A percentile compares a stretch with the other conserved stretches of the same genome.
Evolutionary conservation across 2,329 filamentous ascomycete species (phyloP).

Genomic region (Fusarium mundagurra): DNA sequence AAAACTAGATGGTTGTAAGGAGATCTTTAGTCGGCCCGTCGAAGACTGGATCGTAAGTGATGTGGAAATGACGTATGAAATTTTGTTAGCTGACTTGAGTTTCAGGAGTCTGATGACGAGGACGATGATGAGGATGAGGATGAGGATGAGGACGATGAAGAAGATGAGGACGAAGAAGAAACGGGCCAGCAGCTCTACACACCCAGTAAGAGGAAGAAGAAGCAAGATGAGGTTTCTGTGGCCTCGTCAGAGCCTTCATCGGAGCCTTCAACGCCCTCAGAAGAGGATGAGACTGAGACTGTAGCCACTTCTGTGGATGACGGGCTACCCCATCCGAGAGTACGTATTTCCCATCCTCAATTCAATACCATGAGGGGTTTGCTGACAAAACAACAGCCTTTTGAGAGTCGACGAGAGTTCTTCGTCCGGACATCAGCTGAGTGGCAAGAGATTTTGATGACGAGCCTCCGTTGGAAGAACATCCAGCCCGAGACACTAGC

Average conservation of each 20-base stretch:
- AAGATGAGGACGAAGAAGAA: constrained; percentile 63
- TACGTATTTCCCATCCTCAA: constrained; percentile 44
- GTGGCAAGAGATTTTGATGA: constrained; percentile 90
- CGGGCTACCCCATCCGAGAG: constrained; percentile 75
- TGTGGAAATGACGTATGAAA: neutral
- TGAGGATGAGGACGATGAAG: constrained; percentile 69
- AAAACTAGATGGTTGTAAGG: constrained; percentile 92
- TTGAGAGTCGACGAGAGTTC: constrained; percentile 91
- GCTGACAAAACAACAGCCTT: constrained; percentile 67
- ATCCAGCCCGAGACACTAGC: constrained; percentile 73
- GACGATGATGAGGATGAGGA: constrained; percentile 66
- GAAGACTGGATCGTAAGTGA: constrained; percentile 79
- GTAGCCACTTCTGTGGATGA: constrained; percentile 71
- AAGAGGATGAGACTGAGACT: constrained; percentile 60
- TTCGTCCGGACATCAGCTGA: constrained; percentile 86
- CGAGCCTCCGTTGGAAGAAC: constrained; percentile 74
- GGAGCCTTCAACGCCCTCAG: constrained; percentile 42
- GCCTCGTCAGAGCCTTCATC: constrained; percentile 48
- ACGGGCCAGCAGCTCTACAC: constrained; percentile 59
- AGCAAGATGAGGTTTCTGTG: constrained; percentile 55
- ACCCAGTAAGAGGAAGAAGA: constrained; percentile 67
- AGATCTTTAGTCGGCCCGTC: constrained; percentile 86
- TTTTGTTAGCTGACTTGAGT: constrained; percentile 17
- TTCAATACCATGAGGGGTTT: neutral
- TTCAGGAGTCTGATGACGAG: constrained; percentile 66